A percentile compares a stretch with the other conserved stretches of the same genome.
These are phyloP conservation scores for Phytophthora melonis DNA, from an alignment of 352 stramenopile genomes.

Conservation along the genomic window DNA sequence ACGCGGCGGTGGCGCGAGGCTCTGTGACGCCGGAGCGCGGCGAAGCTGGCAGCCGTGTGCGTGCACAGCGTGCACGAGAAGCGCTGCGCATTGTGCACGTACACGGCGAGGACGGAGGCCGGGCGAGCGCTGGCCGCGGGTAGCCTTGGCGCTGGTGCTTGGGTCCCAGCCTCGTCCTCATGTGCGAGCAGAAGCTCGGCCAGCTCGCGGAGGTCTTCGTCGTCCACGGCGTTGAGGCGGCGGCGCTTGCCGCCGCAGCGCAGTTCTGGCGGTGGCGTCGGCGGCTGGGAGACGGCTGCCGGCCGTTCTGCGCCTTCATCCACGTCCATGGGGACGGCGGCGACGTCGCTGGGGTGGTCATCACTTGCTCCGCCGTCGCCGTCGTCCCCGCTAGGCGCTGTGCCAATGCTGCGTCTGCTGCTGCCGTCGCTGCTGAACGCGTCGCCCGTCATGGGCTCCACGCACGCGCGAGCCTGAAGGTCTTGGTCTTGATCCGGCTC, in stretches of 20 bases:
- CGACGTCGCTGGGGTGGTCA: not conserved
- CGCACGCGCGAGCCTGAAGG: too few species aligned
- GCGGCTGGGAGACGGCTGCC: not conserved
- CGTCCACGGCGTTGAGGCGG: slow-evolving; percentile 12
- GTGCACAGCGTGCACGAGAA: not conserved
- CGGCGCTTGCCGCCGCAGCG: slow-evolving; percentile 18
- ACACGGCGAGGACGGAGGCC: slow-evolving; percentile 6
- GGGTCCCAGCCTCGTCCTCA: not conserved
- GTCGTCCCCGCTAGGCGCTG: too few species aligned
- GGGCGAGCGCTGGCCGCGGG: slow-evolving; percentile 10
- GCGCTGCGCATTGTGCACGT: slow-evolving; percentile 6
- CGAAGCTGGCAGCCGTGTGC: too few species aligned
- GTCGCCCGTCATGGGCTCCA: too few species aligned
- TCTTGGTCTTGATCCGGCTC: too few species aligned
- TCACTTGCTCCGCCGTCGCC: too few species aligned
- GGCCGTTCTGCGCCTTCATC: not conserved
- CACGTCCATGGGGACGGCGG: slow-evolving; percentile 10
- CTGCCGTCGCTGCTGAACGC: too few species aligned
- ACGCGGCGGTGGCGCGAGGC: too few species aligned
- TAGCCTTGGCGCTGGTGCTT: slow-evolving; percentile 12
- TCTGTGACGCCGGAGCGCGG: too few species aligned
- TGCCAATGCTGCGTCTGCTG: too few species aligned
- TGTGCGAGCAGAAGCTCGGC: slow-evolving; percentile 2
- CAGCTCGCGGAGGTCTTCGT: slow-evolving; percentile 13
- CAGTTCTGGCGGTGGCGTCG: too few species aligned